Base-by-base conservation (phyloP, 345 rosid genomes). In the Populus simonii region DNA sequence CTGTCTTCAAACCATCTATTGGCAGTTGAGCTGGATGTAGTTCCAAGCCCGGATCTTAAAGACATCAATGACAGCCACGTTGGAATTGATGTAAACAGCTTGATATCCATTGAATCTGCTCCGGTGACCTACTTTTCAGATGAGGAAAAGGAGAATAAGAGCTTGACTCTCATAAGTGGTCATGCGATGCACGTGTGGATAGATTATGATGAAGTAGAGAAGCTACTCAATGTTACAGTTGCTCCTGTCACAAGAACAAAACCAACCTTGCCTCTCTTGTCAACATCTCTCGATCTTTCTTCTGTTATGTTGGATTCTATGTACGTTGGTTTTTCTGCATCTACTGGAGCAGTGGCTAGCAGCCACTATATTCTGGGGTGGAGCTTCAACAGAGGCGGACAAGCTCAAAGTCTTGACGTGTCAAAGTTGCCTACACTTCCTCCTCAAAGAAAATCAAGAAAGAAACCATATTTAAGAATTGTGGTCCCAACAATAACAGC, bases 251-350 rank as follows among this genome's bases (percentile, higher is more conserved):
- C 51, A 7, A 45, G 25, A 22, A 63, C 12, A 25, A 78, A 78
- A 66, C 80, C 80, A 22, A 20, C 39, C n/a, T 7, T 18, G 38
- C 77, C 77, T 38, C 72, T 79, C 57, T 29, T 79, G 57, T 79
- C 81, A 72, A 38, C 63, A 18, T 1, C 22, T 38, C 13, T 66
- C 20, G 68, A 79, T 68, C 77, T 73, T 29, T 49, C 72, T 27
- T 5, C 18, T 18, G 9, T 49, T 2, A n/a, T 79, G 2, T 0
- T 1, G n/a, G 81, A 74, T 39, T 74, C 71, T 8, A 73, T 73
- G 81, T 79, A 66, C 31, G 68, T 73, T 73, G 77, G 81, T 51
- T 79, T 79, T 45, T 79, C 81, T 72, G 13, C 81, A 15, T 66
- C 77, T 18, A 79, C 81, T 1, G 81, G 77, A 23, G 18, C 72